A percentile compares a stretch with the other conserved stretches of the same genome.
Conservation (phyloP, 257 asterid species). For the Cynanchum wilfordii region DNA sequence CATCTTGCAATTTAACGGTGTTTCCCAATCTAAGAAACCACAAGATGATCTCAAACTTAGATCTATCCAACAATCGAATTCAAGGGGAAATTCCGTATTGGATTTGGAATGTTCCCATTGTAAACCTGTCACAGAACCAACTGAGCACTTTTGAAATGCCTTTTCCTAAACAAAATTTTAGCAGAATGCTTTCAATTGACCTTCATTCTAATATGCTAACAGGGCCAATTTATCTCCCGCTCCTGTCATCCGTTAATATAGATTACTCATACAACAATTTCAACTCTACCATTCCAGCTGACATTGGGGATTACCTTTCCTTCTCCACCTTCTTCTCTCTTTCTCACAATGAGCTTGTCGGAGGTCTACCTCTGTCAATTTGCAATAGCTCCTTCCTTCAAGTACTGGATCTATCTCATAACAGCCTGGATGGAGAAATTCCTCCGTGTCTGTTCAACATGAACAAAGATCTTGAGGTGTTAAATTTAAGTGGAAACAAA, state of each 20-base stretch:
- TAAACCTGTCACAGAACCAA: constrained; percentile 45
- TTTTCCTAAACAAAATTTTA: neutral
- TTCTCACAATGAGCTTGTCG: constrained; percentile 4
- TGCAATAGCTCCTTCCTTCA: constrained; percentile 8
- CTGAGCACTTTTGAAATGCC: constrained; percentile 27
- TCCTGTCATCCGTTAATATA: neutral
- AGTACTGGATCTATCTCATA: constrained; percentile 8
- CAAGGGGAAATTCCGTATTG: constrained; percentile 47
- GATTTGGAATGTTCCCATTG: constrained; percentile 46
- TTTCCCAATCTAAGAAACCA: constrained; percentile 38
- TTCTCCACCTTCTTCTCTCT: constrained; percentile 5
- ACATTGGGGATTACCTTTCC: constrained; percentile 9
- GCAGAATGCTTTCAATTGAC: neutral
- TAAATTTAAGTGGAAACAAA: constrained; percentile 9
- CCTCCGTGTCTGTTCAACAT: constrained; percentile 13
- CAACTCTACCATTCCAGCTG: neutral
- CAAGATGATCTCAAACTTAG: constrained; percentile 21
- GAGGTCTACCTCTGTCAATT: constrained; percentile 8
- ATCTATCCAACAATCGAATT: constrained; percentile 45
- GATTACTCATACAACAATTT: constrained; percentile 16
- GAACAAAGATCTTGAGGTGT: constrained; percentile 8
- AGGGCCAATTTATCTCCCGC: neutral
- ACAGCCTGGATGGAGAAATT: constrained; percentile 6
- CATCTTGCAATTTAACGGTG: constrained; percentile 40
- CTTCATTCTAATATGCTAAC: constrained; percentile 12